Percentiles rank a stretch among this genome's conserved stretches.
Evolutionary conservation across 331 rosid genomes (phyloP).

Genomic region (Rhamnella rubrinervis): DNA sequence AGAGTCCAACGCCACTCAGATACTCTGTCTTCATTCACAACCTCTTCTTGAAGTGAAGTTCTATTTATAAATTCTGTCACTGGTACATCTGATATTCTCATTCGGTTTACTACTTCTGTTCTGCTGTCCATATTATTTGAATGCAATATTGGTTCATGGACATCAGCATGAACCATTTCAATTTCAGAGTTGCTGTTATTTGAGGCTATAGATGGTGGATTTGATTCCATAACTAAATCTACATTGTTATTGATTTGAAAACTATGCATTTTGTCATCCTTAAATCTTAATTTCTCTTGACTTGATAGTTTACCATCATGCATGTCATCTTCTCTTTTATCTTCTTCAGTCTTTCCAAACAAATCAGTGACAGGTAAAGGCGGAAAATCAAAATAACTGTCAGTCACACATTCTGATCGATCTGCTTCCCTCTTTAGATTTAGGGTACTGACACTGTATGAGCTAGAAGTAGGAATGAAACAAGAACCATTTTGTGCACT

Average conservation of each 20-base stretch:
- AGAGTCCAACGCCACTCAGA: slow-evolving; percentile 99
- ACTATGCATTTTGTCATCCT: slow-evolving; percentile 65
- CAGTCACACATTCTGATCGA: slow-evolving; percentile 43
- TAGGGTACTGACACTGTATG: slow-evolving; percentile 44
- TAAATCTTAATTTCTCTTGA: slow-evolving; percentile 39
- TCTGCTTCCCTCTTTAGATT: slow-evolving; percentile 48
- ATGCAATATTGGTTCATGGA: slow-evolving; percentile 37
- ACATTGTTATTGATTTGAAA: slow-evolving; percentile 68
- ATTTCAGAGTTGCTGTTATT: slow-evolving; percentile 48
- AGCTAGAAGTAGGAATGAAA: slow-evolving; percentile 35
- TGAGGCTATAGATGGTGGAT: slow-evolving; percentile 41
- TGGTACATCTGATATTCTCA: slow-evolving; percentile 73
- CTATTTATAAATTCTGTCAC: slow-evolving; percentile 44
- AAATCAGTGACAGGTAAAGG: slow-evolving; percentile 60
- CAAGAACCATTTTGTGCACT: slow-evolving; percentile 43
- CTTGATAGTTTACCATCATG: slow-evolving; percentile 34
- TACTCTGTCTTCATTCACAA: slow-evolving; percentile 53
- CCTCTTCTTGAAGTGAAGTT: slow-evolving; percentile 42
- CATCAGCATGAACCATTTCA: slow-evolving; percentile 50
- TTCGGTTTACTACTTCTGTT: slow-evolving; percentile 43
- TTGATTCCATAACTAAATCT: slow-evolving; percentile 70
- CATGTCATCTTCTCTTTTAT: slow-evolving; percentile 33
- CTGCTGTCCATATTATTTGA: slow-evolving; percentile 34
- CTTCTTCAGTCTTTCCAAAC: slow-evolving; percentile 51
- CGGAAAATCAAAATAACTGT: slow-evolving; percentile 63